Conservation (phyloP, 768 basidiomycete species). For the Kwoniella botswanensis region DNA sequence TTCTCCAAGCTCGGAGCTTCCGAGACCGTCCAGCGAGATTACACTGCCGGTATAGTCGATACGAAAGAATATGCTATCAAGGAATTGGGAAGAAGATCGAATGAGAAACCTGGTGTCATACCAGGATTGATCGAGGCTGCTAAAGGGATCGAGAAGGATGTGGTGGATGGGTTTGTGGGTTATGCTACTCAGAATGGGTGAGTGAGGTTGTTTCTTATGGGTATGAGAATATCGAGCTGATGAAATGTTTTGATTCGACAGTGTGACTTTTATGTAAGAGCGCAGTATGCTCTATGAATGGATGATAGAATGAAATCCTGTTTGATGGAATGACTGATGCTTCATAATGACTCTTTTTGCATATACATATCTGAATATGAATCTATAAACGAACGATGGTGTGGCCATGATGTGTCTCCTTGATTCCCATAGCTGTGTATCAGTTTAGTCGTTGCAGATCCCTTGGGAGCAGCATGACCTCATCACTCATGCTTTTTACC, state of each 20-base stretch:
- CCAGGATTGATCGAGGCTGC: slow-evolving; percentile 30
- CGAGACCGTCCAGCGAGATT: slow-evolving; percentile 64
- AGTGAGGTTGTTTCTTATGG: slow-evolving; percentile 3
- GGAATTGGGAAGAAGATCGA: slow-evolving; percentile 42
- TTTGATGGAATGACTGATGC: not conserved
- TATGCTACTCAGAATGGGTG: slow-evolving; percentile 38
- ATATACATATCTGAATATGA: not conserved
- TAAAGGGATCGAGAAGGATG: slow-evolving; percentile 24
- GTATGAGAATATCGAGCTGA: not conserved
- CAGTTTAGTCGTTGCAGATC: too few relatives aligned
- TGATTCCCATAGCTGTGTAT: too few relatives aligned
- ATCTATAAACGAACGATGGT: not conserved
- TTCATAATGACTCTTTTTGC: not conserved
- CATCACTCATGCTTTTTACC: not conserved
- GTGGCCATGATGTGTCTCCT: too few relatives aligned
- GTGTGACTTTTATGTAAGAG: slow-evolving; percentile 1
- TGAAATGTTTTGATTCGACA: not conserved
- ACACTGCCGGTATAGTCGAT: slow-evolving; percentile 60
- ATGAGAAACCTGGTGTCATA: slow-evolving; percentile 46
- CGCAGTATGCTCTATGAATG: not conserved
- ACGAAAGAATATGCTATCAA: slow-evolving; percentile 51
- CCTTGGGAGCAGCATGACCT: not conserved
- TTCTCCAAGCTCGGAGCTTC: slow-evolving; percentile 90
- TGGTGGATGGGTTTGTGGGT: slow-evolving; percentile 33
- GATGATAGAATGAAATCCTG: too few relatives aligned